These are phyloP conservation scores for Cinchona pubescens DNA, from an alignment of 257 asterid genomes.

Conservation along the genomic window DNA sequence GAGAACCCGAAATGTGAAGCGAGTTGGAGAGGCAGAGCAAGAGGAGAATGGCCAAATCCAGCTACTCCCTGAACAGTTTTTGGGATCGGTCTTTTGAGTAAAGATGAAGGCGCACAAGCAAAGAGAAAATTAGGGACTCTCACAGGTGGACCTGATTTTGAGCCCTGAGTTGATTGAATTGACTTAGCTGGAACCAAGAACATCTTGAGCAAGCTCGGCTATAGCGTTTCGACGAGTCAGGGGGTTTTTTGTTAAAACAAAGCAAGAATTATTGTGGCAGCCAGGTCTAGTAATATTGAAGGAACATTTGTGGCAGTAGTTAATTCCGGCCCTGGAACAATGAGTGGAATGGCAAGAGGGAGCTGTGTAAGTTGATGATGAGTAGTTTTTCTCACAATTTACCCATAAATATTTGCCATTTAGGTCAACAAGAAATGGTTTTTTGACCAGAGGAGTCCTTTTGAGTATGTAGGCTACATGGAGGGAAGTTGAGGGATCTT, in stretches of 20 bases:
- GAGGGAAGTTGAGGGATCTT: constrained; percentile 35
- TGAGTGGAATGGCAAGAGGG: constrained; percentile 38
- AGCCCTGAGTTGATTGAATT: constrained; percentile 18
- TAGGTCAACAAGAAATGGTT: constrained; percentile 38
- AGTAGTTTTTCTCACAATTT: constrained; percentile 32
- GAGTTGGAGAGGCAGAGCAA: constrained; percentile 40
- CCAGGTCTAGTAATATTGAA: constrained; percentile 21
- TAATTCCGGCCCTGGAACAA: constrained; percentile 34
- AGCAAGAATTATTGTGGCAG: constrained; percentile 49
- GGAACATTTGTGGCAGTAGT: constrained; percentile 25
- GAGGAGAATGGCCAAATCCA: constrained; percentile 34
- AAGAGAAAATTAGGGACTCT: constrained; percentile 27
- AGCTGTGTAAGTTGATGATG: constrained; percentile 24
- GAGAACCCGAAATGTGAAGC: constrained; percentile 41
- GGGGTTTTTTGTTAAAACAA: constrained; percentile 35
- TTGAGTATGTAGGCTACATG: constrained; percentile 30
- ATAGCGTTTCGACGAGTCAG: constrained; percentile 23
- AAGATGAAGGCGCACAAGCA: constrained; percentile 46
- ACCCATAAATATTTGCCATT: constrained; percentile 41
- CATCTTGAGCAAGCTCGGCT: constrained; percentile 38
- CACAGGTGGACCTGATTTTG: constrained; percentile 5
- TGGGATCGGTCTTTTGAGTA: constrained; percentile 29
- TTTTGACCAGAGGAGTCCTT: constrained; percentile 31
- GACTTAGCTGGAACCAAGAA: too few species aligned
- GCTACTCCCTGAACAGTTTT: constrained; percentile 39